Conservation (phyloP, 768 basidiomycete genomes). For the Phylloporus arenicola region DNA sequence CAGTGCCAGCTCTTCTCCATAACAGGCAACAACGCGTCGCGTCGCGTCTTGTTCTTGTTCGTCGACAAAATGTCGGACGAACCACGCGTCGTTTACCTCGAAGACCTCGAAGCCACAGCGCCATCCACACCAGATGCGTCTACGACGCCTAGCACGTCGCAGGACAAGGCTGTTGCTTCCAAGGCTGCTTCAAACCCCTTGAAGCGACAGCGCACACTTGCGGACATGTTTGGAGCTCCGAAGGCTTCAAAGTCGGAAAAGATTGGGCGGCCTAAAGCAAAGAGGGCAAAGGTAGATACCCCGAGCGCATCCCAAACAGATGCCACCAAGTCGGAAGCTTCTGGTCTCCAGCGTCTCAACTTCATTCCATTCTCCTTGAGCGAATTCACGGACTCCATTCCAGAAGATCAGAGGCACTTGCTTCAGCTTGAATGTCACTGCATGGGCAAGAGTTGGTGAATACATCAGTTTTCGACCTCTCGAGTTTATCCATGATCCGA, state of each 20-base stretch:
- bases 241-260: slow-evolving; percentile 23
- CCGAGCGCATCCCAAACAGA: slow-evolving; percentile 20
- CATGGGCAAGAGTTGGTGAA: slow-evolving; percentile 70
- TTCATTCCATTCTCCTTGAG: slow-evolving; percentile 64
- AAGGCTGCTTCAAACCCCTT: slow-evolving; percentile 18
- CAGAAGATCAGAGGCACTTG: slow-evolving; percentile 52
- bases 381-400: slow-evolving; percentile 47
- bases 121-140: slow-evolving; percentile 10
- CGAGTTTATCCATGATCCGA: neutral
- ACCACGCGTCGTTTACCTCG: slow-evolving; percentile 37
- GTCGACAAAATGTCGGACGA: slow-evolving; percentile 21
- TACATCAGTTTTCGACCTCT: neutral
- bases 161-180: slow-evolving; percentile 18
- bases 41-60: slow-evolving; percentile 12
- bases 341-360: slow-evolving; percentile 40
- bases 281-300: slow-evolving; percentile 42
- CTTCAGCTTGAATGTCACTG: slow-evolving; percentile 64
- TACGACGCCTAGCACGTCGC: slow-evolving; percentile 18
- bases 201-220: slow-evolving; percentile 60
- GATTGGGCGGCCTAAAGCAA: slow-evolving; percentile 31
- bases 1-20: slow-evolving; percentile 1
- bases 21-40: slow-evolving; percentile 15
- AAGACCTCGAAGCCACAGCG: slow-evolving; percentile 36
- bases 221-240: slow-evolving; percentile 53
- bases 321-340: slow-evolving; percentile 12